Evolutionary conservation across 2,329 filamentous ascomycete species (phyloP).

Genomic region (Fonsecaea erecta): DNA sequence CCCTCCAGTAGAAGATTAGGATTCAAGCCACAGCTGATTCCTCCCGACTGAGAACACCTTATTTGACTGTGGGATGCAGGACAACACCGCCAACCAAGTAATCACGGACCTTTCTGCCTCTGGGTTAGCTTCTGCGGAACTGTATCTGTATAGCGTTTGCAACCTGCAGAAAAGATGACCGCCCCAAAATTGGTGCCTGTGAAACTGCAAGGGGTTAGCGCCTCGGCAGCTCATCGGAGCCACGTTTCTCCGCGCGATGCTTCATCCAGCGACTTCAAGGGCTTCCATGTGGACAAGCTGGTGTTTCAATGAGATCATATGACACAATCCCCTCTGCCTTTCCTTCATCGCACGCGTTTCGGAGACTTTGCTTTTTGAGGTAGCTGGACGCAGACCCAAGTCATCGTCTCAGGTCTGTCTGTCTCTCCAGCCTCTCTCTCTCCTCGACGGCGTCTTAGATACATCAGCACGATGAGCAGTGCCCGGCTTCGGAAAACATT

Average conservation of each 20-base stretch:
- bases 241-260: not conserved
- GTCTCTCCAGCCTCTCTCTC: too few relatives aligned
- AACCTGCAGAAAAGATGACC: too few relatives aligned
- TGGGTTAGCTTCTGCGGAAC: too few relatives aligned
- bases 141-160: too few relatives aligned
- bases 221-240: not conserved
- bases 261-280: not conserved
- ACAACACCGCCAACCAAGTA: too few relatives aligned
- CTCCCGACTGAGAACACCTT: too few relatives aligned
- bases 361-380: not conserved
- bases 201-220: slow-evolving; percentile 38
- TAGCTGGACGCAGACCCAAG: not conserved
- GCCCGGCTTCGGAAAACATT: slow-evolving; percentile 36
- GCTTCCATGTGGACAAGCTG: not conserved
- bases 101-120: too few relatives aligned
- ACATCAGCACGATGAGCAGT: slow-evolving; percentile 17
- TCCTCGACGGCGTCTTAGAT: not conserved
- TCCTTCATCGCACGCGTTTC: not conserved
- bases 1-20: too few relatives aligned
- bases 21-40: too few relatives aligned
- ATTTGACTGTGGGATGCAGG: too few relatives aligned
- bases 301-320: not conserved
- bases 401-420: not conserved
- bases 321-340: not conserved
- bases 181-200: too few relatives aligned